Evolutionary conservation across 495 filamentous ascomycete species (phyloP).

Genomic region (Penicillium turbatum): DNA sequence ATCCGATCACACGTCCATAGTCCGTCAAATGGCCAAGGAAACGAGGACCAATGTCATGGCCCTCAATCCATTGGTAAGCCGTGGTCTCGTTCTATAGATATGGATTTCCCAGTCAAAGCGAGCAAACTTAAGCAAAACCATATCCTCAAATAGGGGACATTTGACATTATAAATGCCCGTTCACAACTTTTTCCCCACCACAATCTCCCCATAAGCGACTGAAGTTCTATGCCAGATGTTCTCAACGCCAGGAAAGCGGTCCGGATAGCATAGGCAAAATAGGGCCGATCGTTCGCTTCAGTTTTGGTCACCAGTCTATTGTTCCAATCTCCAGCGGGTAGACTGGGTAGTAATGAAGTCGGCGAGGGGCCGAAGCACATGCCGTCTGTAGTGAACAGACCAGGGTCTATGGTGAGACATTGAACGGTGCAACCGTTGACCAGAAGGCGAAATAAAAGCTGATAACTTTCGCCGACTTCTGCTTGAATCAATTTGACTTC

Average conservation of each 20-base stretch:
- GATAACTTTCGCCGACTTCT: constrained; percentile 24
- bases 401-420: constrained; percentile 34
- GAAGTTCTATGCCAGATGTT: constrained; percentile 23
- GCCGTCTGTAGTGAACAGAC: constrained; percentile 27
- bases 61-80: constrained; percentile 39
- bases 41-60: constrained; percentile 31
- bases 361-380: constrained; percentile 33
- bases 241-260: constrained; percentile 19
- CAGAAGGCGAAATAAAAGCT: constrained; percentile 31
- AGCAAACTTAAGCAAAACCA: constrained; percentile 40
- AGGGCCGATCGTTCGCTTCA: constrained; percentile 12
- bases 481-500: constrained; percentile 27
- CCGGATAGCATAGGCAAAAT: constrained; percentile 13
- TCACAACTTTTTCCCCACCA: constrained; percentile 16
- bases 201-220: constrained; percentile 22
- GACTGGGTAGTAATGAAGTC: constrained; percentile 14
- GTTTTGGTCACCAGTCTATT: constrained; percentile 20
- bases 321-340: constrained; percentile 26
- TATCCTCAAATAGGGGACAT: constrained; percentile 20
- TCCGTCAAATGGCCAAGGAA: constrained; percentile 47
- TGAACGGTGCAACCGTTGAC: constrained; percentile 29
- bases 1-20: constrained; percentile 41
- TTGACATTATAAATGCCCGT: constrained; percentile 24
- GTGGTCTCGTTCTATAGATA: constrained; percentile 40
- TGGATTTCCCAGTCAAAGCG: constrained; percentile 38